Evolutionary conservation across 345 rosid species (phyloP), one percentile per base, ranked within the genome.

Genomic region (Lenwebbia sp.): DNA sequence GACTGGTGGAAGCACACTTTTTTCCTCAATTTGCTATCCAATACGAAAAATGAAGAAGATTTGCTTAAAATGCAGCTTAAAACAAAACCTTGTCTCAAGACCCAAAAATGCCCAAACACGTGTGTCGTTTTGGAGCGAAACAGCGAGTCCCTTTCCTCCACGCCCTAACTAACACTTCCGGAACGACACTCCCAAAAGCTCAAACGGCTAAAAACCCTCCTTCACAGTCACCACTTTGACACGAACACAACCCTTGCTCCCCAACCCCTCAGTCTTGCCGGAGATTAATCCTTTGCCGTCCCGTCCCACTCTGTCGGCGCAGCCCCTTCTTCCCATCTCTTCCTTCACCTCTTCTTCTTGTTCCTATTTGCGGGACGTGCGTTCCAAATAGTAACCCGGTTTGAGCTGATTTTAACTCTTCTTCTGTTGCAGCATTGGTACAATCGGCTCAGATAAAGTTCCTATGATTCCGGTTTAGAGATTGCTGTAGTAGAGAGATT

Each of bases 1-100:
- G 87, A 96, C 98, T 37, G 99, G 99, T 82, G 99, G 99, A 84
- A 97, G 98, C 92, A 92, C 96, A 9, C 91, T 47, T 47, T 56
- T 96, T 97, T 87, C 98, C 98, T 15, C 90, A 89, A 28, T 95
- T 97, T 89, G 92, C 93, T 83, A 47, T 8, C 50, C 11, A 9
- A 47, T 47, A 0, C 50, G 2, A 47, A 47, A 47, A 47, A 47
- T 44, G 50, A 47, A 47, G 50, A 47, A 8, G 50, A 47, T 47
- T 47, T 47, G 50, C 50, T 47, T 47, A 47, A 47, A 10, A 47
- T 47, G 10, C 11, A 47, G 50, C 50, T 47, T 47, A 47, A 47
- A 47, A 47, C 3, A 11, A 47, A 47, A 47, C 50, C 50, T 47
- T 47, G 50, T 47, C 50, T 47, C 50, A 9, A 47, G 50, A 47